A percentile compares a stretch with the other conserved stretches of the same genome.
Evolutionary conservation across 495 filamentous ascomycete species (phyloP).

Genomic region (Penicilliopsis zonata): DNA sequence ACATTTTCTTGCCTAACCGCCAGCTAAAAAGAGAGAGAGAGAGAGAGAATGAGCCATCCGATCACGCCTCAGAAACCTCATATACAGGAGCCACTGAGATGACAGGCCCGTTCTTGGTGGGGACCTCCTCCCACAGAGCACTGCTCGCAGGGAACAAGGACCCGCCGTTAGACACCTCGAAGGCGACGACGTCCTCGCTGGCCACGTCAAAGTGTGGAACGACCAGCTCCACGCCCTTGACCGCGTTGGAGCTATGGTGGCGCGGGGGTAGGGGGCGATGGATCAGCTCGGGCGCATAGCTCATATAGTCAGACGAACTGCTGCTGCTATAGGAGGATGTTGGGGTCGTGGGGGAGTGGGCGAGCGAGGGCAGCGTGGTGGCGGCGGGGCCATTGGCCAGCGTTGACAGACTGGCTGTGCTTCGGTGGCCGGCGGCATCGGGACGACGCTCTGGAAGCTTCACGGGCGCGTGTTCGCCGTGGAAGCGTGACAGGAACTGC

Average conservation of each 20-base stretch:
- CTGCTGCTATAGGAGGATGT: conserved; percentile 31
- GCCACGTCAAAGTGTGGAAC: conserved; percentile 21
- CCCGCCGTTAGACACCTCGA: conserved; percentile 10
- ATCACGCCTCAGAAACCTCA: too few relatives aligned
- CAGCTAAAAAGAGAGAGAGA: too few relatives aligned
- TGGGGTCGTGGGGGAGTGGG: conserved; percentile 31
- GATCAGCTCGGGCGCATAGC: conserved; percentile 17
- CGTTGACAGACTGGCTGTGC: conserved; percentile 23
- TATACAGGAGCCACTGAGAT: too few relatives aligned
- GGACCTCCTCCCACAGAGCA: conserved; percentile 18
- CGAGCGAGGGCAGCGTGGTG: conserved; percentile 20
- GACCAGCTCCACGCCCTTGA: conserved; percentile 32
- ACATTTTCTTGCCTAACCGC: too few relatives aligned
- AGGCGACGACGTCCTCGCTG: conserved; percentile 7
- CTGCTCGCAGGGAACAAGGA: conserved; percentile 24
- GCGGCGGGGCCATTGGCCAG: conserved; percentile 12
- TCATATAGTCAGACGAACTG: conserved; percentile 27
- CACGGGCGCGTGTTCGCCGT: conserved; percentile 14
- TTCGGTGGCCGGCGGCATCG: conserved; percentile 12
- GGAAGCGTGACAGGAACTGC: conserved; percentile 38
- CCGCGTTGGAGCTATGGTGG: conserved; percentile 20
- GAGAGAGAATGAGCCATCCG: too few relatives aligned
- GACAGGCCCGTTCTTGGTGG: conserved; percentile 5
- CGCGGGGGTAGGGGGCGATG: conserved; percentile 30
- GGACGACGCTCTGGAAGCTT: conserved; percentile 18